These are phyloP conservation scores for Quaeritorhiza haematococci DNA, from an alignment of 371 early-diverging fungal genomes.

Conservation along the genomic window DNA sequence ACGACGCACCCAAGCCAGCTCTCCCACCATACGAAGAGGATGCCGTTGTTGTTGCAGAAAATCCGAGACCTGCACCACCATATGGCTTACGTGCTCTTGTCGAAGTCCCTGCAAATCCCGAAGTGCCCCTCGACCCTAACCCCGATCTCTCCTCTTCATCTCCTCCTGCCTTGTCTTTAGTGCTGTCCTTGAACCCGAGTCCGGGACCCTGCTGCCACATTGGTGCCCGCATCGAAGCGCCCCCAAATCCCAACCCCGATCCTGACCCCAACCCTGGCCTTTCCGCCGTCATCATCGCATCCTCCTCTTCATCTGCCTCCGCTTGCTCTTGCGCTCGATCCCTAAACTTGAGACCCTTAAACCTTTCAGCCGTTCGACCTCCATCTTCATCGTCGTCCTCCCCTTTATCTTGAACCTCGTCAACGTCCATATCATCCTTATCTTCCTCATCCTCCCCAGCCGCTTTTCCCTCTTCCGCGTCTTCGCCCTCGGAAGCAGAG, in stretches of 20 bases:
- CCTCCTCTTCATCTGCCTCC: conserved; percentile 4
- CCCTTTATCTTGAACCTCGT: conserved; percentile 1
- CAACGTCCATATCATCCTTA: conserved; percentile 4
- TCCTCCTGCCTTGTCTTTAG: background rate
- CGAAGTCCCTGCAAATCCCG: background rate
- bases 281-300: conserved; percentile 11
- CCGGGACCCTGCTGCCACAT: no score
- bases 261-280: conserved; percentile 6
- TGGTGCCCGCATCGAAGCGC: background rate
- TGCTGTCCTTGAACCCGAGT: background rate
- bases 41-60: background rate
- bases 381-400: background rate
- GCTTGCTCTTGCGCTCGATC: no score
- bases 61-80: background rate
- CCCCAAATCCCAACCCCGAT: conserved; percentile 1
- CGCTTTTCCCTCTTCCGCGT: background rate
- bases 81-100: no score
- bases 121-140: background rate
- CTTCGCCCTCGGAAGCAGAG: conserved; percentile 9
- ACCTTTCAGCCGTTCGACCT: no score
- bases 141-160: background rate
- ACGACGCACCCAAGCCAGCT: no score
- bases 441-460: conserved; percentile 5
- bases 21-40: no score
- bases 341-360: no score